Evolutionary conservation across 192 early-diverging fungal species (phyloP), one percentile per base, ranked within the genome.

Genomic region (Umbelopsis ramanniana): DNA sequence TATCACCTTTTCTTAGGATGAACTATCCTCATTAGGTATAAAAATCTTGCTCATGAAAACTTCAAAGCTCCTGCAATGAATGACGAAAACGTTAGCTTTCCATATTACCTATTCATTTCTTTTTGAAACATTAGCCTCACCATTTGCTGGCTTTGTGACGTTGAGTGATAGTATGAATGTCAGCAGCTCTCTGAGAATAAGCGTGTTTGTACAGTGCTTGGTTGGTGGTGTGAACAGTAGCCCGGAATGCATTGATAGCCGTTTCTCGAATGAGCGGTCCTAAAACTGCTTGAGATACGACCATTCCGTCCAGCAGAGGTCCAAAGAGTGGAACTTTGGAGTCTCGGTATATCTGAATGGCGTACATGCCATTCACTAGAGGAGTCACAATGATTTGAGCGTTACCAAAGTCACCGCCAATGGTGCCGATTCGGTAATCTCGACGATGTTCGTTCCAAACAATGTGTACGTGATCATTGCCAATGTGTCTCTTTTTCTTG

Each of bases 401-500:
- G 70, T 99, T 99, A 33, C 96, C 97, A 85, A 98, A 99, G 78
- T 98, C 97, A 57, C 97, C 97, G 5, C 94, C 93, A 55, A 99
- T 98, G 0, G 97, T 99, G 40, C 86, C 87, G 21, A 88, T 86
- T 35, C 91, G 83, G 76, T 97, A 99, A 38, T 94, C 91, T 71
- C 93, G 86, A 46, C 85, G 81, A 67, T 97, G 93, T 76, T 99
- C 97, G 76, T 97, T 98, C 96, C 96, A 99, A 11, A 99, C 86
- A 55, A 99, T 95, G 72, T 99, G 97, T 8, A 99, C 94, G 76
- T 98, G 96, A 73, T 99, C 96, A 76, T 99, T 99, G 33, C 97
- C 97, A 78, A 99, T 93, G 72, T 99, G 97, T 14, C 97, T 91
- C 90, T 99, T 99, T 93, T 98, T 98, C 76, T 93, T 95, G 24